Conservation (phyloP, 164 flowering plant species). For the Aristolochia contorta region DNA sequence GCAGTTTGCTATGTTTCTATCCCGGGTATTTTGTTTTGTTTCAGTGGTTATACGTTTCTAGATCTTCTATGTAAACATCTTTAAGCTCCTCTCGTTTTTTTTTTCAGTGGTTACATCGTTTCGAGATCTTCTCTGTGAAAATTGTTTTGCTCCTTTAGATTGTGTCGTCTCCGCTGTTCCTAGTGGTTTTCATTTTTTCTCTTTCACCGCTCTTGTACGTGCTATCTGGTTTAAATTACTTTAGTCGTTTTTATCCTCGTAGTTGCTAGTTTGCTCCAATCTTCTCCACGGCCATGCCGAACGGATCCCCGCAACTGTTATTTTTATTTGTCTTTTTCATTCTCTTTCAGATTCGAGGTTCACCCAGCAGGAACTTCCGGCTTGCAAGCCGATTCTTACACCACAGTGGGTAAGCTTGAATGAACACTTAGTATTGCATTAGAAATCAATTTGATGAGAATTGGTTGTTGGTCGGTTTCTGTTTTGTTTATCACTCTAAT, state of each 20-base stretch:
- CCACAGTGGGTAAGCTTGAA: constrained; percentile 61
- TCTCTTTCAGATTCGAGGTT: constrained; percentile 68
- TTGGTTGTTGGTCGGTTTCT: too few relatives aligned
- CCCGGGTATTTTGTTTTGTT: neutral
- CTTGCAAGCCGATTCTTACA: constrained; percentile 97
- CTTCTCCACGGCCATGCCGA: neutral
- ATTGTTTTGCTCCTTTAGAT: neutral
- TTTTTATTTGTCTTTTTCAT: neutral
- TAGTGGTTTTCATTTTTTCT: neutral
- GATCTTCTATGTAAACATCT: too few relatives aligned
- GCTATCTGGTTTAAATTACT: neutral
- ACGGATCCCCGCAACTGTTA: neutral
- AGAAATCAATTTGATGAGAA: neutral
- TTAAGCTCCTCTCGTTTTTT: neutral
- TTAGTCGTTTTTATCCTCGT: neutral
- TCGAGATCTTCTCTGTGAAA: neutral
- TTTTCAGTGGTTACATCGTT: neutral
- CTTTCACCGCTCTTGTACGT: neutral
- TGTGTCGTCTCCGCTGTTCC: neutral
- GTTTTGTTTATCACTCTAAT: neutral
- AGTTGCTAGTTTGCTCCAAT: neutral
- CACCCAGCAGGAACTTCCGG: constrained; percentile 97
- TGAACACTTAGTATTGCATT: neutral
- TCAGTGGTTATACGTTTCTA: neutral
- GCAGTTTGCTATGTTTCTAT: neutral